Percentiles rank a stretch among this genome's conserved stretches.
phyloP scores from a whole-genome alignment of 1,139 yeast genomes.

The Pichia sp. region DNA sequence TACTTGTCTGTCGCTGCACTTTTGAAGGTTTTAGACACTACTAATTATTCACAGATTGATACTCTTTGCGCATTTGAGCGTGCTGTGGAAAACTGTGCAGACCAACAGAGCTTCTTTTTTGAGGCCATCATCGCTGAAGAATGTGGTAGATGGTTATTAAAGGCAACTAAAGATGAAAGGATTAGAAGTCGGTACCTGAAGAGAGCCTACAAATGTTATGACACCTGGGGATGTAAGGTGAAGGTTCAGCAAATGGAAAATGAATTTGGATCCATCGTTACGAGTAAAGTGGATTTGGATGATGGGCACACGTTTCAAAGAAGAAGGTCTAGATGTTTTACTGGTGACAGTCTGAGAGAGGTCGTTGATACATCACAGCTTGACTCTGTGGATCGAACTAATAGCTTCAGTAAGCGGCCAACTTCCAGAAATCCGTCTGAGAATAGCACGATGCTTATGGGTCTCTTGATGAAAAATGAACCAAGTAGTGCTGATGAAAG shows the following conservation, averaged over 20 bases:
- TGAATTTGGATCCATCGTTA: constrained; percentile 13
- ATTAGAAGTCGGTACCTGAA: constrained; percentile 22
- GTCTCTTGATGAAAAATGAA: too few relatives aligned
- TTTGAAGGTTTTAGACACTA: constrained; percentile 17
- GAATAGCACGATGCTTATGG: too few relatives aligned
- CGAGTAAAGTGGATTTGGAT: constrained; percentile 1
- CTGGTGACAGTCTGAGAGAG: too few relatives aligned
- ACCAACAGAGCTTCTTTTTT: constrained; percentile 31
- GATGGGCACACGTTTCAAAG: too few relatives aligned
- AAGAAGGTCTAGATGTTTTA: too few relatives aligned
- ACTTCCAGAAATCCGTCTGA: too few relatives aligned
- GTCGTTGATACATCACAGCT: too few relatives aligned
- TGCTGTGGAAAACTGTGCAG: constrained; percentile 35
- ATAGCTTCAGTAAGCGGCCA: too few relatives aligned
- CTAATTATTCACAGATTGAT: constrained; percentile 28
- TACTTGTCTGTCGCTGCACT: constrained; percentile 33
- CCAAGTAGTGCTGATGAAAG: too few relatives aligned
- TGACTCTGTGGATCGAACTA: too few relatives aligned
- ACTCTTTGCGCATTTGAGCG: constrained; percentile 41
- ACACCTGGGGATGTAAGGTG: constrained; percentile 29
- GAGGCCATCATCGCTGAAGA: constrained; percentile 38
- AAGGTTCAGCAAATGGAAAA: constrained; percentile 19
- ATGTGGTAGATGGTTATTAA: constrained; percentile 42
- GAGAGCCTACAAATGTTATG: constrained; percentile 26
- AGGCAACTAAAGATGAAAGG: constrained; percentile 23